Evolutionary conservation across 2,329 filamentous ascomycete species (phyloP).

Genomic region (Diaporthe australafricana): DNA sequence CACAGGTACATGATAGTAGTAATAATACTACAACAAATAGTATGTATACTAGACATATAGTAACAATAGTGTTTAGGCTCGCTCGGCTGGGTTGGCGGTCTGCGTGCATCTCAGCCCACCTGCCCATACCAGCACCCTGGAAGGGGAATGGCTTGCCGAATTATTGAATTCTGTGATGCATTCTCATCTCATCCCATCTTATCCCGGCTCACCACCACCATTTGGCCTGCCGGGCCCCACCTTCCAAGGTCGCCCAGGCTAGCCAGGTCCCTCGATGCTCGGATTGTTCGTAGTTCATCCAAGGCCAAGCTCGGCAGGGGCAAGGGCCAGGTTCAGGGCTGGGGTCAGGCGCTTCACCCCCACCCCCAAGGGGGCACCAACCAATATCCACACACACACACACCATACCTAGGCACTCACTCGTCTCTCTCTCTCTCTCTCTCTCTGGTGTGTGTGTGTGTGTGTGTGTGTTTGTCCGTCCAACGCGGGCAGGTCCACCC

Average conservation of each 20-base stretch:
- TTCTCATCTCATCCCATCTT: slow-evolving; percentile 11
- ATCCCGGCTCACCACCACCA: too few relatives aligned
- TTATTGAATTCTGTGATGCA: slow-evolving; percentile 14
- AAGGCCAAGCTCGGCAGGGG: slow-evolving; percentile 17
- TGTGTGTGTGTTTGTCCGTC: not conserved
- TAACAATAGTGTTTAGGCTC: not conserved
- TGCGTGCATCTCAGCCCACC: slow-evolving; percentile 13
- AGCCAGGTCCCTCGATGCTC: slow-evolving; percentile 6
- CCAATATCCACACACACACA: not conserved
- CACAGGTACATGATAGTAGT: not conserved
- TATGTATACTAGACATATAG: not conserved
- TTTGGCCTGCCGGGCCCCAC: slow-evolving; percentile 15
- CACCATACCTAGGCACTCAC: not conserved
- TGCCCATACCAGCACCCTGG: not conserved
- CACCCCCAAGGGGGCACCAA: not conserved
- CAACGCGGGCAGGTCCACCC: slow-evolving; percentile 12
- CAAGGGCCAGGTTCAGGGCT: not conserved
- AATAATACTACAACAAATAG: not conserved
- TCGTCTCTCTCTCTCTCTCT: too few relatives aligned
- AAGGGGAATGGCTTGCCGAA: slow-evolving; percentile 19
- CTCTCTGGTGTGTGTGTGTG: too few relatives aligned
- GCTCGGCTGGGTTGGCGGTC: not conserved
- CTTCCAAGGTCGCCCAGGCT: slow-evolving; percentile 13
- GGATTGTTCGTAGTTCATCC: slow-evolving; percentile 14
- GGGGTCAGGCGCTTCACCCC: not conserved